Conservation (phyloP, 1,284 basidiomycete species). For the Malassezia yamatoensis region DNA sequence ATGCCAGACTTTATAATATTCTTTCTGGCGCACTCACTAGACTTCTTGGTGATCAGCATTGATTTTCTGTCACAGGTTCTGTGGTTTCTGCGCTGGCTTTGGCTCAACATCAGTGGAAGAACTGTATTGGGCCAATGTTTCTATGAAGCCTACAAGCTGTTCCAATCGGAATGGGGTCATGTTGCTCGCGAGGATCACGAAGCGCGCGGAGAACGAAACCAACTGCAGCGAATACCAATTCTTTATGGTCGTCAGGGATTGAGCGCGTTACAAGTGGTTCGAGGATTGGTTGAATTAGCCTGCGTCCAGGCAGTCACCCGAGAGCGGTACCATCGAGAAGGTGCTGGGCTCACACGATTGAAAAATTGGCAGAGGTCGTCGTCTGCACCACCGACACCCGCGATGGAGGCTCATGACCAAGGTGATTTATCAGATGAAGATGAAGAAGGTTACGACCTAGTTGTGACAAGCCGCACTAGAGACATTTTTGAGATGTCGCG, state of each 20-base stretch:
- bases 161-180: slow-evolving; percentile 39
- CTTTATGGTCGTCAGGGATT: slow-evolving; percentile 27
- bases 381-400: background rate
- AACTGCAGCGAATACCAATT: slow-evolving; percentile 2
- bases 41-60: slow-evolving; percentile 23
- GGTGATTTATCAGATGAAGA: slow-evolving; percentile 19
- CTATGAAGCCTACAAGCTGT: slow-evolving; percentile 34
- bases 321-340: slow-evolving; percentile 30
- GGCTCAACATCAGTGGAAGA: slow-evolving; percentile 35
- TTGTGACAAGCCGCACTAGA: slow-evolving; percentile 36
- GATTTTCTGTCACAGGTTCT: slow-evolving; percentile 22
- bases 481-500: slow-evolving; percentile 42
- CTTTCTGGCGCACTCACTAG: slow-evolving; percentile 35
- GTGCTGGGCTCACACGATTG: slow-evolving; percentile 30
- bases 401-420: slow-evolving; percentile 3
- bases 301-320: slow-evolving; percentile 41
- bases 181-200: slow-evolving; percentile 44
- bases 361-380: slow-evolving; percentile 7
- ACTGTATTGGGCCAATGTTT: slow-evolving; percentile 37
- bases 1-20: slow-evolving; percentile 32
- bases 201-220: slow-evolving; percentile 18
- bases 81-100: slow-evolving; percentile 42
- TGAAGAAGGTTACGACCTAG: slow-evolving; percentile 31
- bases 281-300: slow-evolving; percentile 37
- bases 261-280: slow-evolving; percentile 32